These are phyloP conservation scores for Rhodotorula sp. DNA, from an alignment of 1,284 basidiomycete genomes.

Conservation along the genomic window DNA sequence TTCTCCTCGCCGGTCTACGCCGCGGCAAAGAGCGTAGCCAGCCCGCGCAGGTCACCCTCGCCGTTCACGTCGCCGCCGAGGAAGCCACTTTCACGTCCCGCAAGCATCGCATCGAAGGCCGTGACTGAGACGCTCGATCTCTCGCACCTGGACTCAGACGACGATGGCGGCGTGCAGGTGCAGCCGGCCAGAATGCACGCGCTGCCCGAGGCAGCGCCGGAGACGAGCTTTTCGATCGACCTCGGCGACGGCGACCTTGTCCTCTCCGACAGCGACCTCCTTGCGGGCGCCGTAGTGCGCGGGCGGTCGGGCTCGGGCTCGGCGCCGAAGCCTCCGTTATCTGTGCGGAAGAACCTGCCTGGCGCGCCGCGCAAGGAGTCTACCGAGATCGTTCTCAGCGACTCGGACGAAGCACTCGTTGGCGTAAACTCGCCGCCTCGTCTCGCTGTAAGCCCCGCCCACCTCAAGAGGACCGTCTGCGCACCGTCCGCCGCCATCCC, in stretches of 20 bases:
- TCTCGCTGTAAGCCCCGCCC: not conserved
- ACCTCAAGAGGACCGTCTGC: not conserved
- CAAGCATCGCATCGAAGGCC: not conserved
- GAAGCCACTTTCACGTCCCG: not conserved
- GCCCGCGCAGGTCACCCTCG: not conserved
- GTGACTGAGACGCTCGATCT: conserved; percentile 12
- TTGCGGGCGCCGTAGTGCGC: conserved; percentile 25
- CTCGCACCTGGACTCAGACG: not conserved
- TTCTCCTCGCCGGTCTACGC: not conserved
- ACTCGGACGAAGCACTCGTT: conserved; percentile 19
- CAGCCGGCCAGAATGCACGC: not conserved
- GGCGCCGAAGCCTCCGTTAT: not conserved
- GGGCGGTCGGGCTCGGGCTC: not conserved
- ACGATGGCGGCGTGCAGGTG: not conserved
- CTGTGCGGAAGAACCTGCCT: not conserved
- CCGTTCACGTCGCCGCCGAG: not conserved
- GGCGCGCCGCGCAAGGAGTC: not conserved
- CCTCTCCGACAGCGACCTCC: conserved; percentile 30
- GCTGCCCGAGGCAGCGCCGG: not conserved
- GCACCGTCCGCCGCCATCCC: not conserved
- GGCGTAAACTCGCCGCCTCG: not conserved
- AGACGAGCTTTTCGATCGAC: conserved; percentile 13
- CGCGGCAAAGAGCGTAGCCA: not conserved
- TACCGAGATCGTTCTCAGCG: conserved; percentile 11
- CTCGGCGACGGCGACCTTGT: conserved; percentile 19